These are phyloP conservation scores for Rubia yunnanensis DNA, from an alignment of 257 asterid genomes.

Conservation along the genomic window DNA sequence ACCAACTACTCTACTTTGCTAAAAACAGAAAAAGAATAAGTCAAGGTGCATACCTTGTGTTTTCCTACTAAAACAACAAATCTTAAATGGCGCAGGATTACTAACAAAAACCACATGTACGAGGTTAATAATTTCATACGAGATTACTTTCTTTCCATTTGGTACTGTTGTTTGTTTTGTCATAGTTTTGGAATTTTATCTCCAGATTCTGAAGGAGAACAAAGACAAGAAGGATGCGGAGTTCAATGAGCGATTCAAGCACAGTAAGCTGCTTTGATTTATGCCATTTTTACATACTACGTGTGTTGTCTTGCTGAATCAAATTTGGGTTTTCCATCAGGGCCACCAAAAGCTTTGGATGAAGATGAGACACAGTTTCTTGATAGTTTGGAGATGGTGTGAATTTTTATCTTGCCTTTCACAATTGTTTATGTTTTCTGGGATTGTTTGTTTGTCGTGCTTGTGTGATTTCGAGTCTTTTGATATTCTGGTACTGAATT, in stretches of 20 bases:
- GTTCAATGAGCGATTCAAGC: constrained; percentile 92
- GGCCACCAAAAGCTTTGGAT: constrained; percentile 96
- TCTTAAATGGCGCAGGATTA: too few species aligned
- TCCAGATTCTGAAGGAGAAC: constrained; percentile 73
- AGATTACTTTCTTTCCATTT: not conserved
- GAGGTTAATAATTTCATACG: not conserved
- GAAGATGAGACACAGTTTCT: constrained; percentile 97
- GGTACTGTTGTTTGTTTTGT: not conserved
- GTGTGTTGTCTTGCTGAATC: not conserved
- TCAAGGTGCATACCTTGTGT: too few species aligned
- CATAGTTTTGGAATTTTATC: too few species aligned
- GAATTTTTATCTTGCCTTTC: too few species aligned
- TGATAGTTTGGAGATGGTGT: constrained; percentile 71
- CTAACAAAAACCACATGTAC: too few species aligned
- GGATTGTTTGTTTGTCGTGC: not conserved
- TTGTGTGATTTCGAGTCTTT: not conserved
- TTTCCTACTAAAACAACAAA: too few species aligned
- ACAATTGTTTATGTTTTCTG: too few species aligned
- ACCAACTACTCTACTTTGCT: too few species aligned
- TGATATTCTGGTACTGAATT: constrained; percentile 23
- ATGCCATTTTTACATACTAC: not conserved
- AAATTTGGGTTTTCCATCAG: constrained; percentile 30
- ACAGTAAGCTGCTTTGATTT: constrained; percentile 36
- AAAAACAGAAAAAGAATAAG: too few species aligned
- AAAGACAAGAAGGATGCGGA: constrained; percentile 93